phyloP scores from a whole-genome alignment of 2,329 filamentous ascomycete genomes.

The Cercospora sp. region DNA sequence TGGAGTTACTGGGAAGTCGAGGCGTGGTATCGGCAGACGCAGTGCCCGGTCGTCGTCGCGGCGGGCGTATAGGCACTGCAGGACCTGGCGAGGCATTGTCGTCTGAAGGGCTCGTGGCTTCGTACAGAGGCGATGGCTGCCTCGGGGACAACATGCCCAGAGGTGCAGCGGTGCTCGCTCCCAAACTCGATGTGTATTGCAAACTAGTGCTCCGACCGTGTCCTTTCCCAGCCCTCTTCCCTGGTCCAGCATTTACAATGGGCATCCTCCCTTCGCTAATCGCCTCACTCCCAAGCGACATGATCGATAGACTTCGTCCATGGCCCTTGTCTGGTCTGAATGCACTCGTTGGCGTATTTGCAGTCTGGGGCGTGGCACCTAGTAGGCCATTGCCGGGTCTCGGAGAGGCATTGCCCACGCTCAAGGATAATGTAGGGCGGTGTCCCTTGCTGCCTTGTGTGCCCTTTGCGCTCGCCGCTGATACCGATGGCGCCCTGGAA shows the following conservation, averaged over 20 bases:
- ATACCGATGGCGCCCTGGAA: constrained; percentile 27
- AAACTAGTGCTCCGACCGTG: constrained; percentile 80
- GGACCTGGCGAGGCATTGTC: constrained; percentile 13
- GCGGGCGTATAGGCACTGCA: constrained; percentile 27
- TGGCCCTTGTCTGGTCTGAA: constrained; percentile 52
- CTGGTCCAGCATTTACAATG: constrained; percentile 15
- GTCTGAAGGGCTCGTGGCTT: constrained; percentile 42
- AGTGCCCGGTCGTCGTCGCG: constrained; percentile 33
- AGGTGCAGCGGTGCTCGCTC: constrained; percentile 20
- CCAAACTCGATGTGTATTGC: constrained; percentile 62
- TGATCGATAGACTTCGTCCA: constrained; percentile 52
- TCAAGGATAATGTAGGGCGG: constrained; percentile 66
- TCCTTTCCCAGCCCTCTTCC: constrained; percentile 57
- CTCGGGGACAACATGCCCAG: constrained; percentile 23
- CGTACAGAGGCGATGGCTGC: constrained; percentile 47
- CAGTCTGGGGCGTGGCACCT: constrained; percentile 27
- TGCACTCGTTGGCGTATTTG: constrained; percentile 41
- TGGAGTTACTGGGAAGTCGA: constrained; percentile 30
- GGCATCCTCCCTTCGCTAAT: constrained; percentile 31
- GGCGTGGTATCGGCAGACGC: constrained; percentile 37
- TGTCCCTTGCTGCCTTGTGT: constrained; percentile 53
- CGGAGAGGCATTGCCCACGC: constrained; percentile 41
- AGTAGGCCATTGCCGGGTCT: constrained; percentile 27
- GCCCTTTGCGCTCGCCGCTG: constrained; percentile 24
- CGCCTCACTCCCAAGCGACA: constrained; percentile 50